A percentile compares a stretch with the other conserved stretches of the same genome.
phyloP scores from a whole-genome alignment of 441 rosid genomes.

The Theobroma grandiflorum region DNA sequence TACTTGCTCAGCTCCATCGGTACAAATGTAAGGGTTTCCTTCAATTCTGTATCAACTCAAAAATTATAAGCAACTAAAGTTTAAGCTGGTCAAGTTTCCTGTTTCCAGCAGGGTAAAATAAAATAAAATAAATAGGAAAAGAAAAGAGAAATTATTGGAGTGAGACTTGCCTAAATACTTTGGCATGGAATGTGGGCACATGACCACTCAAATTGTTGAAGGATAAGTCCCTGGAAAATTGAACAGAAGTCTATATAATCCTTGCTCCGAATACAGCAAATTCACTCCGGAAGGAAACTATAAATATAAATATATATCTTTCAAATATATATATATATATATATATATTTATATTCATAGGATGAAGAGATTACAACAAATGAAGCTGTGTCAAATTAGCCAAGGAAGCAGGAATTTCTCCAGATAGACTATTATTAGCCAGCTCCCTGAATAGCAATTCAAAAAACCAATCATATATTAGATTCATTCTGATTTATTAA shows the following conservation, averaged over 20 bases:
- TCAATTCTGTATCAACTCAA: constrained; percentile 57
- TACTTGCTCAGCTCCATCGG: background rate
- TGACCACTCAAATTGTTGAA: constrained; percentile 83
- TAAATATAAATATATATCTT: background rate
- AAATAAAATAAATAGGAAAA: constrained; percentile 1
- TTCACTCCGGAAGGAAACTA: background rate
- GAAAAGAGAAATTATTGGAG: constrained; percentile 24
- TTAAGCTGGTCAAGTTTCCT: background rate
- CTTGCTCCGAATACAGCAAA: background rate
- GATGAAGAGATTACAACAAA: constrained; percentile 68
- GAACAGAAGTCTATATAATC: background rate
- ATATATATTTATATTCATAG: background rate
- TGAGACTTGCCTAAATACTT: constrained; percentile 78
- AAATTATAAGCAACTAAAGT: background rate
- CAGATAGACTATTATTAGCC: constrained; percentile 76
- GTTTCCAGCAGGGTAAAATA: constrained; percentile 31
- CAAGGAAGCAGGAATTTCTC: constrained; percentile 72
- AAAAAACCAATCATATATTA: background rate
- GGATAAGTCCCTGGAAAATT: constrained; percentile 77
- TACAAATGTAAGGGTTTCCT: constrained; percentile 39
- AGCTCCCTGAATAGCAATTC: constrained; percentile 64
- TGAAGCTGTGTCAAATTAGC: constrained; percentile 79
- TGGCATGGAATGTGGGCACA: constrained; percentile 70
- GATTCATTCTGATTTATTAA: background rate
- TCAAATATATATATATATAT: no score